Evolutionary conservation across 2,329 filamentous ascomycete genomes (phyloP), one percentile per base, ranked within the genome.

Genomic region (Talaromyces marneffei): DNA sequence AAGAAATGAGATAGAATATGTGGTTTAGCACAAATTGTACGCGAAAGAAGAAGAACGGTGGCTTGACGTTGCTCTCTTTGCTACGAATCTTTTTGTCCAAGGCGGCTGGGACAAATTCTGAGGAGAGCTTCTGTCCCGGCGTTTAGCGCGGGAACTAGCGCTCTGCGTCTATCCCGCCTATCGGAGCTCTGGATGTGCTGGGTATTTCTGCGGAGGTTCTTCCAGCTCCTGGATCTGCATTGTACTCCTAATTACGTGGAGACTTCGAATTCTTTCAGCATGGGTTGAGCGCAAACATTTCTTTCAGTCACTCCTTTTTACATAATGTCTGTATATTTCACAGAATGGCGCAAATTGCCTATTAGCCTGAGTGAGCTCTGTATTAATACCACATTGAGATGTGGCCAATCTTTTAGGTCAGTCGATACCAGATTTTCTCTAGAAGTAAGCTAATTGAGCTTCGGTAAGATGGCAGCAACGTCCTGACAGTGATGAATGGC

Each of bases 311-410:
- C 23, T 42, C 20, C 10, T 33, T n/a, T 18, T 53, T 46, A 58
- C 44, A 58, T 25, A 53, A 74, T 78, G 76, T 71, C 78, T 48
- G 60, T 75, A 54, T 82, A 81, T 31, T 79, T 85, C n/a, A 82
- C 87, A 16, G 89, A 91, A 72, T 99, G 94, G 94, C 86, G 86
- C 66, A 95, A 90, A 78, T 78, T 99, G 67, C 92, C 94, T 25
- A 79, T 97, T 42, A 89, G 82, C 63, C 78, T 96, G 35, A 85
- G 87, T 3, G 94, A 99, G 72, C 84, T 99, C 3, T 97, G 91
- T 73, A 92, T 99, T 66, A 91, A 96, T 69, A 99, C 93, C 0
- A 96, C 92, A 0, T 80, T 99, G 35, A 87, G 93, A 64, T 99
- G 94, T 73, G 94, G 94, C 3, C 94, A 99, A 74, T 96, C 93